phyloP scores from a whole-genome alignment of 2,329 filamentous ascomycete species.

The Neofusicoccum laricinum region DNA sequence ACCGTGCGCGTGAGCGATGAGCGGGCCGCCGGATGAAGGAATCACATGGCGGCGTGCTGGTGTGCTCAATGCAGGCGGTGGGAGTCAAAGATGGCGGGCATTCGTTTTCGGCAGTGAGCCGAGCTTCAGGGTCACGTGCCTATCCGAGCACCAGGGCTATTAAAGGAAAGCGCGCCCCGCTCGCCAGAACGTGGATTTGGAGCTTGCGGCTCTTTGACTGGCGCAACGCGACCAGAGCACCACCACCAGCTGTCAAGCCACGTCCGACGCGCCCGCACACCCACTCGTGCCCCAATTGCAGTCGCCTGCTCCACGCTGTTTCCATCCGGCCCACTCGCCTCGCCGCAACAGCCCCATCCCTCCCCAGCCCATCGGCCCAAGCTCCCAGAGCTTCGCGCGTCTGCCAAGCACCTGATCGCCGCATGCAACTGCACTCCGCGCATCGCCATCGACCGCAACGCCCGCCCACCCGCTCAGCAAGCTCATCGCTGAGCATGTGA shows the following conservation, averaged over 20 bases:
- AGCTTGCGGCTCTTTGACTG: constrained; percentile 15
- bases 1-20: not conserved
- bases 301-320: not conserved
- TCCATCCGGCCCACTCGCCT: not conserved
- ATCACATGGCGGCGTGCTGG: not conserved
- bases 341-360: not conserved
- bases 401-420: constrained; percentile 10
- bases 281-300: constrained; percentile 6
- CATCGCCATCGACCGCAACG: not conserved
- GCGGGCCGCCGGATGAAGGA: not conserved
- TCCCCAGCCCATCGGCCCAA: constrained; percentile 11
- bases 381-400: constrained; percentile 14
- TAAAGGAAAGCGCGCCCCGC: constrained; percentile 15
- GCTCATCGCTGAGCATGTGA: constrained; percentile 28
- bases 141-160: not conserved
- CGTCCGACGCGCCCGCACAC: constrained; percentile 8
- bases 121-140: constrained; percentile 3
- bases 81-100: not conserved
- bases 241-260: constrained; percentile 2
- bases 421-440: constrained; percentile 10
- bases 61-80: not conserved
- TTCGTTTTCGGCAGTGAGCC: constrained; percentile 8
- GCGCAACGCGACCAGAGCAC: constrained; percentile 12
- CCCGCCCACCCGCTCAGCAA: not conserved
- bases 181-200: constrained; percentile 14